Conservation (phyloP, 2,329 filamentous ascomycete species). For the Diplocarpon rosae region DNA sequence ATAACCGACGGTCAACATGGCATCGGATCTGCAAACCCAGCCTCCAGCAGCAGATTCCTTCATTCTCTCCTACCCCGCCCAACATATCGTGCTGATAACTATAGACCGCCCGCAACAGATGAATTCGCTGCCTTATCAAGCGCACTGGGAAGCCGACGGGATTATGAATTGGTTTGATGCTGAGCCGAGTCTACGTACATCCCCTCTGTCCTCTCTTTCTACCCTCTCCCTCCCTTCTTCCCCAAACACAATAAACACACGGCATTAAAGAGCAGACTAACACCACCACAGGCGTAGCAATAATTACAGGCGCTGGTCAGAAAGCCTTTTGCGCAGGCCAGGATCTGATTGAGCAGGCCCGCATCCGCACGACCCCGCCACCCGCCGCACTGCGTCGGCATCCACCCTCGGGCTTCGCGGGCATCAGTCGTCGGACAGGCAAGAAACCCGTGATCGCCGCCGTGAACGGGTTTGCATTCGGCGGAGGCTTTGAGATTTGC, state of each 20-base stretch:
- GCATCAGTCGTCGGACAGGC: constrained; percentile 53
- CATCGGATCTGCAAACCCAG: constrained; percentile 9
- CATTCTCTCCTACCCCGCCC: constrained; percentile 34
- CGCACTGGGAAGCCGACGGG: constrained; percentile 31
- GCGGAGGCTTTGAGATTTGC: constrained; percentile 65
- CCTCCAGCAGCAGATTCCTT: constrained; percentile 15
- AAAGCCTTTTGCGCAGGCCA: constrained; percentile 56
- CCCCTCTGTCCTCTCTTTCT: neutral
- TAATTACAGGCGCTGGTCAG: constrained; percentile 52
- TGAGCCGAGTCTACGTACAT: constrained; percentile 42
- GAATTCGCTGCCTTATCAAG: constrained; percentile 34
- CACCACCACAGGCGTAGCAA: constrained; percentile 34
- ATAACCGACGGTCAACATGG: constrained; percentile 11
- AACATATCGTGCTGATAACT: constrained; percentile 46
- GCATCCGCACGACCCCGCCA: constrained; percentile 29
- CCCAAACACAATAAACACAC: neutral
- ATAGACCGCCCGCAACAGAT: constrained; percentile 40
- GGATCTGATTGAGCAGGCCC: constrained; percentile 51
- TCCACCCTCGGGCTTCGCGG: constrained; percentile 45
- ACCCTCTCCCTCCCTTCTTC: neutral
- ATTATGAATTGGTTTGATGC: constrained; percentile 49
- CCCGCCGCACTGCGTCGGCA: constrained; percentile 23
- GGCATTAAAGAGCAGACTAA: neutral
- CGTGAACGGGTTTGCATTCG: constrained; percentile 66
- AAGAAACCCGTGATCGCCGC: constrained; percentile 69